Evolutionary conservation across 345 rosid species (phyloP).

Genomic region (Hypericum perforatum): DNA sequence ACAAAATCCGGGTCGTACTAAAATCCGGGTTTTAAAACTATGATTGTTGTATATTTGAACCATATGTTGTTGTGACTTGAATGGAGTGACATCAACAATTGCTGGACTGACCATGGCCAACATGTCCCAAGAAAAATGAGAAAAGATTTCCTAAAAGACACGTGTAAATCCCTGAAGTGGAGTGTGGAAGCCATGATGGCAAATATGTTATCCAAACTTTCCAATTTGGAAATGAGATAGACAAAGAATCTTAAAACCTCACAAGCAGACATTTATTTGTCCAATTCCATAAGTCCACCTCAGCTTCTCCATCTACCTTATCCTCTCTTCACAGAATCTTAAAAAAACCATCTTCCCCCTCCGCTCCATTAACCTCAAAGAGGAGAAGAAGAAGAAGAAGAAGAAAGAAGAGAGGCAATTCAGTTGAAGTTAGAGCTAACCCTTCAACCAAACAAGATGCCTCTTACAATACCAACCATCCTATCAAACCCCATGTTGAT

Average conservation of each 20-base stretch:
- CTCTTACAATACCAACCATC: slow-evolving; percentile 75
- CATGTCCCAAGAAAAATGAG: too few relatives aligned
- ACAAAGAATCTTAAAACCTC: slow-evolving; percentile 11
- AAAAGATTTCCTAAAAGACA: neutral
- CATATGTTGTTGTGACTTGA: too few relatives aligned
- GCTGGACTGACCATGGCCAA: too few relatives aligned
- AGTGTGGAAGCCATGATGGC: neutral
- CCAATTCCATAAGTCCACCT: slow-evolving; percentile 47
- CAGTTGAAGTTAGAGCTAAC: neutral
- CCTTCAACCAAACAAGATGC: slow-evolving; percentile 29
- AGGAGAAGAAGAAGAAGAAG: neutral
- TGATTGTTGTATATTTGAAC: too few relatives aligned
- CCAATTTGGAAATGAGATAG: slow-evolving; percentile 4
- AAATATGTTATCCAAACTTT: slow-evolving; percentile 10
- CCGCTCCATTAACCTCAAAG: neutral
- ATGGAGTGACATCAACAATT: too few relatives aligned
- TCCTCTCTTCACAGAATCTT: slow-evolving; percentile 34
- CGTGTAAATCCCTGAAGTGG: neutral
- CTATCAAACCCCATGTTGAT: slow-evolving; percentile 57
- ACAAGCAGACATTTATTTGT: neutral
- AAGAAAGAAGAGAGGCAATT: neutral
- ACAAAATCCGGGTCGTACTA: too few relatives aligned
- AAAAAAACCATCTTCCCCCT: slow-evolving; percentile 12
- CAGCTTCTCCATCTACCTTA: slow-evolving; percentile 24
- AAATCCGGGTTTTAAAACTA: too few relatives aligned